Evolutionary conservation across 805 yeast species (phyloP), one percentile per base, ranked within the genome.

Genomic region (Tetrapisispora fleetii): DNA sequence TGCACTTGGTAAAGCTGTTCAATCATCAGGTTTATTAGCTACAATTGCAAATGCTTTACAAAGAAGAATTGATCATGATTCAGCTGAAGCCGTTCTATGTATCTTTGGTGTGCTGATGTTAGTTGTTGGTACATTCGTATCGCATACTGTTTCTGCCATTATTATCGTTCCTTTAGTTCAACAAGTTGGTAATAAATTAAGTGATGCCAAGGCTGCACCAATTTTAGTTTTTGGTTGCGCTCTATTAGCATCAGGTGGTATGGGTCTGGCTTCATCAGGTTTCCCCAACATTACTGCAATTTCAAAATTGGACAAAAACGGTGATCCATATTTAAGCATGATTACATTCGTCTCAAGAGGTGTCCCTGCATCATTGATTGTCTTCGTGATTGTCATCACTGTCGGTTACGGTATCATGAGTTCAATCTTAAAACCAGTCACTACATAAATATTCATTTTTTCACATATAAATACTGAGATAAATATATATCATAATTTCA

Each of bases 261-360:
- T 91, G 98, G 98, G 96, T 5, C 73, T 91, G 49, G 97, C 98
- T 2, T 90, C 98, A 0, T 83, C 95, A 0, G 98, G 99, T 0
- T 93, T 93, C 75, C 99, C 99, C n/a, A 91, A 93, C 61, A 96
- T 93, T 36, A 90, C 98, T 0, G 99, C 98, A 0, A 87, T 93
- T 52, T 87, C 97, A 53, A 83, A 87, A 83, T 78, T 90, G 2
- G 96, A 91, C 63, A 93, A 85, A 53, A 77, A 88, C 44, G 97
- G 97, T n/a, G 79, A 80, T 45, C 86, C 95, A 27, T 91, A 90
- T 60, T 70, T 91, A 56, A 80, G 83, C 10, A 96, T 89, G 35
- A 71, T 76, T 27, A 83, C 85, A 4, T 93, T 91, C 62, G 85
- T 91, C 48, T 82, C 85, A 5, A 77, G 95, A 55, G 99, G 99